Base-by-base conservation (phyloP, 2,329 filamentous ascomycete genomes). In the Ceratocystis ficicola region DNA sequence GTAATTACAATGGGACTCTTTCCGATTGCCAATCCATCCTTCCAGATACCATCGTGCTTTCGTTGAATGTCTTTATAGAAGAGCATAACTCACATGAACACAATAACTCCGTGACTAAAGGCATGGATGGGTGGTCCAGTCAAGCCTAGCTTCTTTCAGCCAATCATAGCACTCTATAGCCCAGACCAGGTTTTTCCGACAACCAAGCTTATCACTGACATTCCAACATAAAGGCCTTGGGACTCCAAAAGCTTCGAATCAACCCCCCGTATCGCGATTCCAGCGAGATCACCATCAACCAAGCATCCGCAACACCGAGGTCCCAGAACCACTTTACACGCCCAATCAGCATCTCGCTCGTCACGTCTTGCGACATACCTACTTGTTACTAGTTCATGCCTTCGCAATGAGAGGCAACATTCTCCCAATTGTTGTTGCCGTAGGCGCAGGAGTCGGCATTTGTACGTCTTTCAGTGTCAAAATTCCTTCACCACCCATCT, bases 361-460 rank as follows among this genome's bases (percentile, higher is more conserved):
- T 52, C 48, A 2, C 7, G 15, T 25, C 28, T 36, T 59, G 8
- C 28, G 4, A n/a, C 30, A n/a, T 32, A 12, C 28, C n/a, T 8
- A 3, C 7, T 7, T 15, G 12, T n/a, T 32, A 30, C 12, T 32
- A 4, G 1, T 59, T 36, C 20, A 30, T 10, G n/a, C n/a, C 36
- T 41, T 41, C 44, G 63, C 46, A 15, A 68, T 68, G 67, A 61
- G 64, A 66, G 61, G 32, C 25, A 67, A 60, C 44, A 65, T 68
- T 22, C 28, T 68, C 30, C 64, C 67, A 22, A 48, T 68, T 20
- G 44, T 68, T 46, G 36, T 68, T 25, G 67, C 65, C 15, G 57
- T 68, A 62, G 46, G 64, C 6, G 64, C 67, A 4, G 67, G 67
- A 44, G 67, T 68, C 20, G 62, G 64, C 20, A 68, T 68, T 20